Evolutionary conservation across 2,329 filamentous ascomycete genomes (phyloP).

Genomic region (Cordyceps cicadae): DNA sequence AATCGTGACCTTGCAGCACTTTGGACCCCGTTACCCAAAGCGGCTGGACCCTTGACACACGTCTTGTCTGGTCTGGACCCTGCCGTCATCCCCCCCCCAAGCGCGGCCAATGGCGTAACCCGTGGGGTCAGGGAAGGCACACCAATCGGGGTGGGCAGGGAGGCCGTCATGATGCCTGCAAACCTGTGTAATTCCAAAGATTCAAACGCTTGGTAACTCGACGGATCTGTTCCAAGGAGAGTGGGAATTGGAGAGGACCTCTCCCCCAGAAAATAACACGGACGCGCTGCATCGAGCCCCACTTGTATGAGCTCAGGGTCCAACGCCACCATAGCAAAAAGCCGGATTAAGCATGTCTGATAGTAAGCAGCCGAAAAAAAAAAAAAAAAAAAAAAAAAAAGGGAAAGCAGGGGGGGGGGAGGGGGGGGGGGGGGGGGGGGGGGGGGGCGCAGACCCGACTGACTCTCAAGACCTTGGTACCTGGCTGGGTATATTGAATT

Average conservation of each 20-base stretch:
- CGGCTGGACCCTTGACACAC: not conserved
- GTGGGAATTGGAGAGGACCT: not conserved
- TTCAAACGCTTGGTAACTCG: not conserved
- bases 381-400: no score
- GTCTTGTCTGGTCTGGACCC: not conserved
- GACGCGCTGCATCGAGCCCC: not conserved
- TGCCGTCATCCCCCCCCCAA: not conserved
- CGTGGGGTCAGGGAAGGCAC: not conserved
- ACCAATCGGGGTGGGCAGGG: not conserved
- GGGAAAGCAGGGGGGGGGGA: no score
- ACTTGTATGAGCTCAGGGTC: conserved; percentile 8
- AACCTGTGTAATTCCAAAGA: not conserved
- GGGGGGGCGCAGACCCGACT: not conserved
- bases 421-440: no score
- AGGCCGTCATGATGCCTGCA: not conserved
- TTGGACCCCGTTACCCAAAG: not conserved
- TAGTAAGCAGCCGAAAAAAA: no score
- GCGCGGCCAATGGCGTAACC: conserved; percentile 1
- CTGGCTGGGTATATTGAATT: not conserved
- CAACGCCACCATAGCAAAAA: conserved; percentile 1
- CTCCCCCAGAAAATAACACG: not conserved
- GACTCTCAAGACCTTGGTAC: not conserved
- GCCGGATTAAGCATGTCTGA: not conserved
- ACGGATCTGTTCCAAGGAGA: not conserved
- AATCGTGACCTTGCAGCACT: not conserved